These are phyloP conservation scores for Chrysoporthe deuterocubensis DNA, from an alignment of 2,329 filamentous ascomycete species.

Conservation along the genomic window DNA sequence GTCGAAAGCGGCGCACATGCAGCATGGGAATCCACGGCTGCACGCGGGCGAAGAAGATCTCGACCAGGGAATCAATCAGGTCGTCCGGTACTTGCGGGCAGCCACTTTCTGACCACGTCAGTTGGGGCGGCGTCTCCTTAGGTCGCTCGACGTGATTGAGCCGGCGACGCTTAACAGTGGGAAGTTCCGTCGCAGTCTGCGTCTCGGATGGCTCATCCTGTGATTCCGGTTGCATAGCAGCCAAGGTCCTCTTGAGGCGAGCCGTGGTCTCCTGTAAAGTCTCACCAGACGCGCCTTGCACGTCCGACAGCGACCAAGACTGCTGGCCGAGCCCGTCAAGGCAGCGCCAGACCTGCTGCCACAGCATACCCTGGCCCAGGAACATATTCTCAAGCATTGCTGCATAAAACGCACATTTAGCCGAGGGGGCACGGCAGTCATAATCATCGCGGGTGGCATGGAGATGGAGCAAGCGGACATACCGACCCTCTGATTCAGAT, in stretches of 20 bases:
- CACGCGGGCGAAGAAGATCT: conserved; percentile 42
- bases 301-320: conserved; percentile 7
- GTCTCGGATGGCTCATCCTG: not conserved
- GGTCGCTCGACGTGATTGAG: not conserved
- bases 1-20: conserved; percentile 37
- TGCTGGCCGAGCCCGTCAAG: conserved; percentile 5
- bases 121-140: not conserved
- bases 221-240: not conserved
- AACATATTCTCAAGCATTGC: conserved; percentile 44
- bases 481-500: conserved; percentile 38
- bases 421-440: not conserved
- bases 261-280: not conserved
- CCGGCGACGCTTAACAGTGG: not conserved
- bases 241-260: not conserved
- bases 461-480: conserved; percentile 3
- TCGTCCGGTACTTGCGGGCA: conserved; percentile 34
- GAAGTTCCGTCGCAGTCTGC: not conserved
- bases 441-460: conserved; percentile 23
- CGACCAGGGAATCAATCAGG: conserved; percentile 40
- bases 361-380: conserved; percentile 42
- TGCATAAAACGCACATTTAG: conserved; percentile 13
- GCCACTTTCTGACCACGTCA: not conserved
- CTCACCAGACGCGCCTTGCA: not conserved
- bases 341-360: conserved; percentile 39
- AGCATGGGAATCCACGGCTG: conserved; percentile 47